Conservation (phyloP, 2,329 filamentous ascomycete genomes). For the Chaetothyriales sp. region DNA sequence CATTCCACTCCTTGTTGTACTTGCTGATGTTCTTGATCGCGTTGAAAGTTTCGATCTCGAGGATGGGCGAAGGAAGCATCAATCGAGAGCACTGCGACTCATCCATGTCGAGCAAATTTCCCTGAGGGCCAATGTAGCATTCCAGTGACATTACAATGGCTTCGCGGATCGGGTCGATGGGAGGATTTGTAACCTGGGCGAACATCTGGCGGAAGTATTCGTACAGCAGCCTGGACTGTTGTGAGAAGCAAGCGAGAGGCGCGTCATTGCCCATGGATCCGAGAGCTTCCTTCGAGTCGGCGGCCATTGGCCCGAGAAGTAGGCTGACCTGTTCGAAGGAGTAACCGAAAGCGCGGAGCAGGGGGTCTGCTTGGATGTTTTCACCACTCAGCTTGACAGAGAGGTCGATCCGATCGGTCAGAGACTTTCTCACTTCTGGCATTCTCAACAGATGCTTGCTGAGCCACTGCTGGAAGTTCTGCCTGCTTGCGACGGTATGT, state of each 20-base stretch:
- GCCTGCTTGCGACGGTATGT: conserved; percentile 67
- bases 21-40: conserved; percentile 64
- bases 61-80: conserved; percentile 72
- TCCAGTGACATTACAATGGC: conserved; percentile 97
- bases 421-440: conserved; percentile 55
- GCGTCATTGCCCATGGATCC: conserved; percentile 98
- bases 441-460: conserved; percentile 73
- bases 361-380: conserved; percentile 68
- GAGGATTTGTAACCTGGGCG: conserved; percentile 93
- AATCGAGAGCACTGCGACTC: conserved; percentile 75
- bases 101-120: conserved; percentile 90
- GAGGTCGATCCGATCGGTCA: conserved; percentile 47
- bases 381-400: conserved; percentile 52
- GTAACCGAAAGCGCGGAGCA: conserved; percentile 80
- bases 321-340: conserved; percentile 90
- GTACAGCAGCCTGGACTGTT: conserved; percentile 74
- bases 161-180: conserved; percentile 92
- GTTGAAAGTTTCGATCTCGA: conserved; percentile 85
- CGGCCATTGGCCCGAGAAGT: conserved; percentile 86
- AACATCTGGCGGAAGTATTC: conserved; percentile 98
- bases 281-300: conserved; percentile 90
- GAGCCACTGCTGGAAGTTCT: conserved; percentile 81
- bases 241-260: conserved; percentile 79
- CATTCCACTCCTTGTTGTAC: conserved; percentile 66
- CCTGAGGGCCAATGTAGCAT: conserved; percentile 90